A percentile compares a stretch with the other conserved stretches of the same genome.
Evolutionary conservation across 441 rosid species (phyloP).

Genomic region (Erodium moschatum): DNA sequence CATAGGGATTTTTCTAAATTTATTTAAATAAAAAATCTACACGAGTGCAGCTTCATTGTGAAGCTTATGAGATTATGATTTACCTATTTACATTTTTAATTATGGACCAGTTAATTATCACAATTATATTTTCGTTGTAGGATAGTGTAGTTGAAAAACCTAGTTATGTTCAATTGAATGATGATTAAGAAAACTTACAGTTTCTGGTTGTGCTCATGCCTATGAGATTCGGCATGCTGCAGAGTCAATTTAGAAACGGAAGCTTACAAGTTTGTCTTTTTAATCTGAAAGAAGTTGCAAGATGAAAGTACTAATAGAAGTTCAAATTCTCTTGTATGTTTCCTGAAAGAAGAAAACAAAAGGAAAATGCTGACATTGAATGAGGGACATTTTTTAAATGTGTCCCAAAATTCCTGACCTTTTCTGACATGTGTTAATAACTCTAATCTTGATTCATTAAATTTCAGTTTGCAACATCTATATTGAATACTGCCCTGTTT

Average conservation of each 20-base stretch:
- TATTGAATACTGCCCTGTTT: background rate
- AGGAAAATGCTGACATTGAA: background rate
- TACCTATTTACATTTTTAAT: background rate
- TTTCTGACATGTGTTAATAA: background rate
- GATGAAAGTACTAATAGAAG: background rate
- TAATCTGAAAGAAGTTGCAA: background rate
- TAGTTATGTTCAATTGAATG: background rate
- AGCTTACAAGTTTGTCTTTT: background rate
- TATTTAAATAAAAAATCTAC: no score
- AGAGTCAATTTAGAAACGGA: background rate
- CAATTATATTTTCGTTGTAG: background rate
- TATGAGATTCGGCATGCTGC: background rate
- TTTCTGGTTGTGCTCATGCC: background rate
- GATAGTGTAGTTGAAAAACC: conserved; percentile 1
- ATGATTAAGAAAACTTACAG: background rate
- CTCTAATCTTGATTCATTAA: background rate
- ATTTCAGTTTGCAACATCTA: background rate
- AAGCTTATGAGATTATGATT: background rate
- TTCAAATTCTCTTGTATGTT: background rate
- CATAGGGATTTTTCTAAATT: no score
- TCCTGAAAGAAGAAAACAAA: background rate
- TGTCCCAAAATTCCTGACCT: background rate
- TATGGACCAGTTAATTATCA: background rate
- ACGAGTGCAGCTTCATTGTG: no score
- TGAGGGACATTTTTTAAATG: background rate